Evolutionary conservation across 2,329 filamentous ascomycete genomes (phyloP).

Genomic region (Epichloe brachyelytri): DNA sequence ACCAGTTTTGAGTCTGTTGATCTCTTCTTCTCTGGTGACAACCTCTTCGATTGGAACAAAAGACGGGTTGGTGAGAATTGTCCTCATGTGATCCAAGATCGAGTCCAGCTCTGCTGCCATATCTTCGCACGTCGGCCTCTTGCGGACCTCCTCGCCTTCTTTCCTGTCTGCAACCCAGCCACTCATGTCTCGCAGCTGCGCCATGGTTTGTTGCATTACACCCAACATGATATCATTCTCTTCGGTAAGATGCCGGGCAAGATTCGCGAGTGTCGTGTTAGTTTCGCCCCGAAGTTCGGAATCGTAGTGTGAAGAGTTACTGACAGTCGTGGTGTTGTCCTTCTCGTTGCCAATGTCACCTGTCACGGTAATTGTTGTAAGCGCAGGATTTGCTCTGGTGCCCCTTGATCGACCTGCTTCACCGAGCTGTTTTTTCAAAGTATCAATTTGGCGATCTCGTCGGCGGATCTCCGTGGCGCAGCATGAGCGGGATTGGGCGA

Average conservation of each 20-base stretch:
- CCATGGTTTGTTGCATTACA: slow-evolving; percentile 58
- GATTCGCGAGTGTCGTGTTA: slow-evolving; percentile 75
- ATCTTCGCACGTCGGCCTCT: slow-evolving; percentile 41
- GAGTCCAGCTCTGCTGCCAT: slow-evolving; percentile 62
- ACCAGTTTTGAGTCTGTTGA: slow-evolving; percentile 65
- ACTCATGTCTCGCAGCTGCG: slow-evolving; percentile 57
- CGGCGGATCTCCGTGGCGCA: slow-evolving; percentile 88
- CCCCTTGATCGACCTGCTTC: slow-evolving; percentile 54
- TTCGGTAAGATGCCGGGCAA: slow-evolving; percentile 73
- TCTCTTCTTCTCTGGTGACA: slow-evolving; percentile 83
- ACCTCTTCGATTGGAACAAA: slow-evolving; percentile 95
- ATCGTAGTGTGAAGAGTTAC: slow-evolving; percentile 25
- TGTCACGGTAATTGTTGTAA: slow-evolving; percentile 44
- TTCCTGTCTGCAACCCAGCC: slow-evolving; percentile 33
- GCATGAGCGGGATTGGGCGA: slow-evolving; percentile 71
- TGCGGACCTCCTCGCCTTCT: slow-evolving; percentile 18
- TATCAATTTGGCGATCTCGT: slow-evolving; percentile 77
- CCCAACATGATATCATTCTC: slow-evolving; percentile 77
- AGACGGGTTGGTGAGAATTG: slow-evolving; percentile 82
- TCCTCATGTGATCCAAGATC: slow-evolving; percentile 69
- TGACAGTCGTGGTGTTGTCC: slow-evolving; percentile 17
- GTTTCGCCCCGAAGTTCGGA: slow-evolving; percentile 75
- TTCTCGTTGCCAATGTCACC: slow-evolving; percentile 39
- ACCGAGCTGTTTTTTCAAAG: slow-evolving; percentile 73
- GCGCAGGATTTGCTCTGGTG: slow-evolving; percentile 37